Base-by-base conservation (phyloP, 345 rosid genomes). In the Noccaea bulbosa region DNA sequence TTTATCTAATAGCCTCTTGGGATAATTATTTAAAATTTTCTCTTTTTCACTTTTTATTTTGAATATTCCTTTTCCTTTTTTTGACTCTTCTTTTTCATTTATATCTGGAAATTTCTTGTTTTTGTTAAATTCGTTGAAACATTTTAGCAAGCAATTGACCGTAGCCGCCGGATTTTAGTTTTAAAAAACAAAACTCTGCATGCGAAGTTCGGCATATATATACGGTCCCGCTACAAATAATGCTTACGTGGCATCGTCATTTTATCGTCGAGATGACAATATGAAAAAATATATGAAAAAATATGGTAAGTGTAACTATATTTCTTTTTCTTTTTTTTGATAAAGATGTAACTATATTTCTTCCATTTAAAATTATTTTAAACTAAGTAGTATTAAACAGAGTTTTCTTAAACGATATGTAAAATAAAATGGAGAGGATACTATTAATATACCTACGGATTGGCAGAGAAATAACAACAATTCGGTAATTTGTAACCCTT, bases 1-100 rank as follows among this genome's bases (percentile, higher is more conserved):
- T 75, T 75, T 75, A 75, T 75, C 79, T 75, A 55, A 55, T 38
- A 62, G 50, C 12, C 40, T 53, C 70, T 75, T 52, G 58, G 27
- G 56, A 60, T 75, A 8, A 12, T 37, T 67, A 22, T 54, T 49
- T 63, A 34, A 66, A 17, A 68, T 46, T 46, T 9, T 61, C 4
- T 15, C 10, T 34, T 46, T 69, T 15, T 11, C 8, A 2, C 35
- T 58, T 47, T 65, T 40, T 40, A n/a, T 14, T 58, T 69, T 57
- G 76, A 54, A 63, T 65, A 56, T 66, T 43, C 57, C 34, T 50
- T 66, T 50, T 57, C 3, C 34, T 27, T 56, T 73, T 41, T 49
- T 58, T 66, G 17, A 57, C 58, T 57, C 16, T 17, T 35, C 16
- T 57, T 65, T 34, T 64, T 11, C 59, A 8, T 48, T 65, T 7